Percentiles rank a stretch among this genome's conserved stretches.
Conservation (phyloP, 2,329 filamentous ascomycete genomes). For the Aspergillus quadrilineatus region DNA sequence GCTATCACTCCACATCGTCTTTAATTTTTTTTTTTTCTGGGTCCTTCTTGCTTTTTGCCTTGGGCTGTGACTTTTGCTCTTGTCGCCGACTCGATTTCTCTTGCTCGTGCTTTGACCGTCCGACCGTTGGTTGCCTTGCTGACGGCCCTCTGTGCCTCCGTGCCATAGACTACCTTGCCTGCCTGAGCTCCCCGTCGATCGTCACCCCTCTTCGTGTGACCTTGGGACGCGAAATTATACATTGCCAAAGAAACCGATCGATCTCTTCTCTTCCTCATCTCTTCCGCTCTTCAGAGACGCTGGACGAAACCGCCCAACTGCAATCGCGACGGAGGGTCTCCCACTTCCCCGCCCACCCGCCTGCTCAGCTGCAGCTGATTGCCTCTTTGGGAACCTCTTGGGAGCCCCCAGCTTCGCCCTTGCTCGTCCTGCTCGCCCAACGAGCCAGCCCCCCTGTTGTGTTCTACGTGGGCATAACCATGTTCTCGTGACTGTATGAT, state of each 20-base stretch:
- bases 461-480: constrained; percentile 16
- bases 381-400: constrained; percentile 16
- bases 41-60: neutral
- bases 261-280: neutral
- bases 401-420: constrained; percentile 9
- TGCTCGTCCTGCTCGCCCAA: constrained; percentile 5
- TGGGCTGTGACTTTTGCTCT: neutral
- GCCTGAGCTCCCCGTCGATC: constrained; percentile 5
- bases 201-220: constrained; percentile 15
- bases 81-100: neutral
- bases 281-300: neutral
- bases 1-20: neutral
- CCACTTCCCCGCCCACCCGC: neutral
- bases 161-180: constrained; percentile 3
- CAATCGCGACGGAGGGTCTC: neutral
- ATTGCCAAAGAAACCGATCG: neutral
- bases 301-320: neutral
- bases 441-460: neutral
- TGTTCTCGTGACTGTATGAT: constrained; percentile 27
- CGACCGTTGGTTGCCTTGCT: neutral
- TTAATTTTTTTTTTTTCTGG: neutral
- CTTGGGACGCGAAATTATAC: constrained; percentile 1
- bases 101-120: neutral
- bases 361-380: constrained; percentile 12
- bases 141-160: constrained; percentile 7